Base-by-base conservation (phyloP, 768 basidiomycete species). In the Leccinum variicolor region DNA sequence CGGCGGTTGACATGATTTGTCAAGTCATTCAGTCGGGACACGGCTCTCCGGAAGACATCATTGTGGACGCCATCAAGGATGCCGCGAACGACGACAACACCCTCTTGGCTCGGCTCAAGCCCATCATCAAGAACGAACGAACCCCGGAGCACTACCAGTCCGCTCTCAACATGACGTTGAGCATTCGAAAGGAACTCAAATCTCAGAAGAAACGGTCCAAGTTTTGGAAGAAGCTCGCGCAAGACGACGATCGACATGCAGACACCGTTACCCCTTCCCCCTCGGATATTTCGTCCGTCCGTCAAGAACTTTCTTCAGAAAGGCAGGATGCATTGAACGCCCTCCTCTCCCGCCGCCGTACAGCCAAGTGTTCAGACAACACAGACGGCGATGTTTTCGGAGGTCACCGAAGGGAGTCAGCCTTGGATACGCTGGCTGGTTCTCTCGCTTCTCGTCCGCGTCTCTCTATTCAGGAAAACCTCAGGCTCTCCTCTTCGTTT, bases 171-270 rank as follows among this genome's bases (percentile, higher is more conserved):
- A 57, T 80, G 62, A 77, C 78, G 31, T 68, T 81, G 60, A 76
- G 74, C 52, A 67, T 75, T 49, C 75, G 81, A 50, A 75, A 72
- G 55, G 76, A 80, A 52, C 76, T 81, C 49, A 75, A 72, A 36
- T 71, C 76, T 43, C 72, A 72, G 53, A 79, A 69, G 67, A 81
- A 80, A 54, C 65, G 68, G 33, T 65, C 74, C 58, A 79, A 77
- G 50, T 81, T 78, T 45, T 82, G 77, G 77, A 81, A 79, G 65
- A 73, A 68, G 25, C 64, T 75, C 13, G 79, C 79, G 17, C 69
- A 74, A 50, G 72, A 69, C 58, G 66, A 73, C 54, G 57, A 50
- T 49, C 53, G 48, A 48, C 60, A 71, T 11, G 36, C 60, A 47
- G 55, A 33, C 26, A 59, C 41, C 1, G 43, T 73, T 45, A 73